phyloP scores from a whole-genome alignment of 2,329 filamentous ascomycete species.

The Chaetomium olivaceum region DNA sequence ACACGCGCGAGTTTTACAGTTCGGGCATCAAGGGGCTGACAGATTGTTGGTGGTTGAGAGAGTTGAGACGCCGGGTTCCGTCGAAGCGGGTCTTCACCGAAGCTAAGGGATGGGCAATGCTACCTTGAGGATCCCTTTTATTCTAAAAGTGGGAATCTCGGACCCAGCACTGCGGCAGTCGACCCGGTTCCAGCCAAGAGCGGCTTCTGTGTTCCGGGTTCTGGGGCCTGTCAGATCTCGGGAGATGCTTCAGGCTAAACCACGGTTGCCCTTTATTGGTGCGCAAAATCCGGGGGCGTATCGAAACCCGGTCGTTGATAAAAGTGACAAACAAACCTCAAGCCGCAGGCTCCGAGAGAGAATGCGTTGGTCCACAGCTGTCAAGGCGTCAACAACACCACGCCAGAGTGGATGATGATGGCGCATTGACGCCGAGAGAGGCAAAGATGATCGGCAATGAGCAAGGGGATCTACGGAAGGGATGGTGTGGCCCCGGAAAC shows the following conservation, averaged over 20 bases:
- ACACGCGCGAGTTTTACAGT: background rate
- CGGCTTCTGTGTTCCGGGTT: slow-evolving; percentile 4
- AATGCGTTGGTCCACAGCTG: background rate
- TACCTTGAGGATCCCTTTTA: background rate
- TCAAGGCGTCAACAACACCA: background rate
- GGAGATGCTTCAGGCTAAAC: slow-evolving; percentile 16
- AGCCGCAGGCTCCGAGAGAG: background rate
- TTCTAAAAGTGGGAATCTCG: slow-evolving; percentile 23
- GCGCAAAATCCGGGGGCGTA: background rate
- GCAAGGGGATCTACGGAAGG: background rate
- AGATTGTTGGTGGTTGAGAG: background rate
- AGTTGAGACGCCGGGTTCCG: background rate
- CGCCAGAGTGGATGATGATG: background rate
- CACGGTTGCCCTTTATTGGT: background rate
- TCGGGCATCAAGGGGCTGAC: background rate
- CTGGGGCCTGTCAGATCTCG: background rate
- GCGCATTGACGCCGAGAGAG: background rate
- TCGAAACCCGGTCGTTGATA: background rate
- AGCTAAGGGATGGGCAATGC: background rate
- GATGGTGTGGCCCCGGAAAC: background rate
- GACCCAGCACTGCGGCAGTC: slow-evolving; percentile 6
- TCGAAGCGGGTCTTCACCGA: background rate
- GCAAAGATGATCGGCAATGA: background rate
- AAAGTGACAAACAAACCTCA: background rate
- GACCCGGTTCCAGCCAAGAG: slow-evolving; percentile 9